phyloP scores from a whole-genome alignment of 129 eudicot genomes.

The carrot (Daucus carota) region DNA sequence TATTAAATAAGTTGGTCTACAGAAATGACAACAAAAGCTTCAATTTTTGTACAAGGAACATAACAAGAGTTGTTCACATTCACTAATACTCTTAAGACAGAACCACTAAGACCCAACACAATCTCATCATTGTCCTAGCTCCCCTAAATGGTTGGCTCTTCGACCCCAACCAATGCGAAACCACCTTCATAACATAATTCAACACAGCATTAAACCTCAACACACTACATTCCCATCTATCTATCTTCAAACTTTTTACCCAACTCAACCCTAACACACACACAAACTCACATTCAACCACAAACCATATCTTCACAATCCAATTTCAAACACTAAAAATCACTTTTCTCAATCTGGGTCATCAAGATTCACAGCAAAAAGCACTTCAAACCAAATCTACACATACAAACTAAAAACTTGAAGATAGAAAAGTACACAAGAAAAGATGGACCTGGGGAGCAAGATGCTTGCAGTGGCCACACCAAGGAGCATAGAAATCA shows the following conservation, averaged over 20 bases:
- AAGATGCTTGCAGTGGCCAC: conserved; percentile 98
- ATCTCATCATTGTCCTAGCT: not conserved
- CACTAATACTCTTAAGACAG: not conserved
- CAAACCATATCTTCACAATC: too few species aligned
- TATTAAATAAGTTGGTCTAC: too few species aligned
- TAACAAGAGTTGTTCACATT: not conserved
- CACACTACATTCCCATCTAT: not conserved
- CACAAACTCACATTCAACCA: not conserved
- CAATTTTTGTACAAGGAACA: not conserved
- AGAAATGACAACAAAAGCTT: not conserved
- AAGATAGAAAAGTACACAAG: not conserved
- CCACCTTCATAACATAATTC: not conserved
- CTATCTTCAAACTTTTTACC: not conserved
- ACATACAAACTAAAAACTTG: not conserved
- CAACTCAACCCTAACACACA: not conserved
- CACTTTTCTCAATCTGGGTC: not conserved
- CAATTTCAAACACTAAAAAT: too few species aligned
- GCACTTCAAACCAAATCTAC: not conserved
- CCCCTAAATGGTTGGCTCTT: not conserved
- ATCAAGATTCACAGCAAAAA: not conserved
- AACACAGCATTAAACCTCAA: not conserved
- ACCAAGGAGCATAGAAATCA: conserved; percentile 97
- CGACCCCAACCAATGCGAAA: not conserved
- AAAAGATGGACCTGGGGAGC: conserved; percentile 64
- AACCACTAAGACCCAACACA: not conserved